Evolutionary conservation across 768 basidiomycete genomes (phyloP), one percentile per base, ranked within the genome.

Genomic region (Phylloporus arenicola): DNA sequence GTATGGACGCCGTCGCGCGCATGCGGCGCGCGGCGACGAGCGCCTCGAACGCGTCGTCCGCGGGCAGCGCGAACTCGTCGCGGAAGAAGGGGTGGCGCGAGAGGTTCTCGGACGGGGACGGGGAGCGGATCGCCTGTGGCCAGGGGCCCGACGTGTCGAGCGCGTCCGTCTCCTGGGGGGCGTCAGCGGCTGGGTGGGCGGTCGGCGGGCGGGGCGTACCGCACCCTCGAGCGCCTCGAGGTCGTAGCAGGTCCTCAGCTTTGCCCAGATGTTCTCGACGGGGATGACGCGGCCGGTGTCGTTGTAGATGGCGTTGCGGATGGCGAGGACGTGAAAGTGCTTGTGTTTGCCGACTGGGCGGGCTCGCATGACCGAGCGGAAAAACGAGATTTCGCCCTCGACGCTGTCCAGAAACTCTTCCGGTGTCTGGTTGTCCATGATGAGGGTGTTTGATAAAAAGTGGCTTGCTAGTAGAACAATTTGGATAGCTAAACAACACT

Each of bases 361-460:
- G 16, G 88, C 79, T 40, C 82, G 82, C 78, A 87, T 88, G 46
- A 91, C 73, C 7, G 87, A 85, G 44, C 86, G 80, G 64, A 92
- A 92, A 69, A 93, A 86, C 9, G 86, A 77, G 42, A 91, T 88
- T 67, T 93, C 91, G 35, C 91, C 91, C 57, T 84, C 81, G 47
- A 89, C 79, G 7, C 79, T 82, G 62, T 84, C 77, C 35, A 92
- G 80, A 61, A 85, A 83, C 29, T 64, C 66, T 13, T 57, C 50
- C 25, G 64, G 60, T 6, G 60, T 64, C 42, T 66, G 63, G 45
- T 62, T 58, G 54, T 65, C 65, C 64, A 65, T 67, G 37, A 35
- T 20, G 33, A 25, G 31, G 29, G 46, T 64, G 54, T 65, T 65
- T 62, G 63, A 53, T 55, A 46, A 53, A 16, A 33, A 33, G 12